Evolutionary conservation across 768 basidiomycete species (phyloP), one percentile per base, ranked within the genome.

Genomic region (Suillus hirtellus): DNA sequence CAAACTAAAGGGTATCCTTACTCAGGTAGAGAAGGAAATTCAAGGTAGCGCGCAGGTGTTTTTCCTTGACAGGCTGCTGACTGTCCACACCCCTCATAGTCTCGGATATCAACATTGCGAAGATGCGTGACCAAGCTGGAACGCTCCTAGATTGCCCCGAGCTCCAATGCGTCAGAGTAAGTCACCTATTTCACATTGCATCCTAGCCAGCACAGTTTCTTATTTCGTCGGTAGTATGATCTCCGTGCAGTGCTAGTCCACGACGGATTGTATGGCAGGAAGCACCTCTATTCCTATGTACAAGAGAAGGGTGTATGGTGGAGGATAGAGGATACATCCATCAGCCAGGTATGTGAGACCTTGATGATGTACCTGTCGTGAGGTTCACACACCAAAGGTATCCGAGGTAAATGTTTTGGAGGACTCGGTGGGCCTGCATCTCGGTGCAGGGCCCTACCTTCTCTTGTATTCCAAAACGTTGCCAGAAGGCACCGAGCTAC

Each of bases 201-300:
- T 12, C 60, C 42, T 17, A 46, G 21, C 15, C 19, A 24, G 24
- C 27, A 17, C 21, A 7, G 24, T 49, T 63, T 14, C 43, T 31
- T 31, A 17, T 15, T 15, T 37, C n/a, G 50, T 7, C 37, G n/a
- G 12, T 47, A 93, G 91, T 95, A 93, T 69, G 90, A 93, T 66
- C 83, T 95, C 27, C 88, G 90, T 3, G 88, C 84, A 9, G 92
- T 93, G 5, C 80, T 93, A 44, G 79, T 92, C 53, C 89, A 93
- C 67, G 90, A 89, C 12, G 92, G 92, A 5, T 75, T 92, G 38
- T 88, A 86, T 47, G 92, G 92, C 10, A 80, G 93, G 53, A 90
- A 84, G 62, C 89, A 92, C 68, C 77, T 91, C 10, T 92, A 92
- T 71, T 89, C 89, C 7, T 95, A 93, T 66, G 85, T 92, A 14